Percentiles rank a stretch among this genome's conserved stretches.
Conservation (phyloP, 2,329 filamentous ascomycete genomes). For the Fusarium hainanense region DNA sequence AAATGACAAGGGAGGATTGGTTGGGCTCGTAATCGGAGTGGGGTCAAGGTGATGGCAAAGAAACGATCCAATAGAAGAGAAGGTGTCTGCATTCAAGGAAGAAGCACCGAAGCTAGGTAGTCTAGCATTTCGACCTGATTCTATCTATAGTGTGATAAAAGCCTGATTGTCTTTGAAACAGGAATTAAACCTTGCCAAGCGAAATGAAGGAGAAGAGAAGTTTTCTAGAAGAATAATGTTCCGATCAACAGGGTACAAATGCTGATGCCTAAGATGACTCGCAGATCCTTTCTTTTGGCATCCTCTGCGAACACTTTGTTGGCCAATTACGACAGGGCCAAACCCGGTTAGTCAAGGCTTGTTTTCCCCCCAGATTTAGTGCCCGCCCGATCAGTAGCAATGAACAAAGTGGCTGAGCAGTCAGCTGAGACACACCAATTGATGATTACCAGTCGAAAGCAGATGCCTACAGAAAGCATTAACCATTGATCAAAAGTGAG, state of each 20-base stretch:
- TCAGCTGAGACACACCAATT: constrained; percentile 21
- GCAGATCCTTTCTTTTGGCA: background rate
- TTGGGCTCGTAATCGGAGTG: background rate
- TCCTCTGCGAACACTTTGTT: background rate
- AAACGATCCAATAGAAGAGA: background rate
- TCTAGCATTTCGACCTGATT: background rate
- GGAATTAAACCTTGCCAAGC: background rate
- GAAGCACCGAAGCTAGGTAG: background rate
- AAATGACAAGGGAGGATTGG: background rate
- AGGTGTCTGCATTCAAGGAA: background rate
- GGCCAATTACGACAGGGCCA: background rate
- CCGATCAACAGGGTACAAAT: constrained; percentile 5
- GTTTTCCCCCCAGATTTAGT: background rate
- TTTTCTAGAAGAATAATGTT: constrained; percentile 20
- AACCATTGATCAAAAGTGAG: background rate
- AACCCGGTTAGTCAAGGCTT: background rate
- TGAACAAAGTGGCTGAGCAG: constrained; percentile 22
- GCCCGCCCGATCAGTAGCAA: constrained; percentile 4
- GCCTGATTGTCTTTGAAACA: background rate
- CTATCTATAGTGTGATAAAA: background rate
- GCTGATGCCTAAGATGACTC: constrained; percentile 18
- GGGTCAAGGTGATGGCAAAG: background rate
- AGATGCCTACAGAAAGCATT: constrained; percentile 9
- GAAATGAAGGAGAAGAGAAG: background rate
- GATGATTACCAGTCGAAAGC: constrained; percentile 5